phyloP scores from a whole-genome alignment of 495 filamentous ascomycete genomes.

The Penicillium fimorum region DNA sequence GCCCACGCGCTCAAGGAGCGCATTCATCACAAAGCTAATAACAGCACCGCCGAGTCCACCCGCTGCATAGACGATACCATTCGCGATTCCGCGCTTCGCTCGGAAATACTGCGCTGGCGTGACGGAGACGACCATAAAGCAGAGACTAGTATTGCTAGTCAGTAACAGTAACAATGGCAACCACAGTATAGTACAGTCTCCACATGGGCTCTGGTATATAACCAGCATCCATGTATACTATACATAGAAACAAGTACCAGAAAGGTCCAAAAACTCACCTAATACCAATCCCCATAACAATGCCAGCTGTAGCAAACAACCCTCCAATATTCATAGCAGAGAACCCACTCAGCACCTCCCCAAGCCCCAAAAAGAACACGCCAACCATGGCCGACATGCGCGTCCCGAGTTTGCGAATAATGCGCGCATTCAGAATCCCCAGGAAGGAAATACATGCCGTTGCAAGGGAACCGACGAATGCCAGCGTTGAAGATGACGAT shows the following conservation, averaged over 20 bases:
- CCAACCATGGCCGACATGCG: conserved; percentile 45
- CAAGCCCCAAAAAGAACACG: conserved; percentile 44
- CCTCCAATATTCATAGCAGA: conserved; percentile 46
- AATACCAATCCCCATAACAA: conserved; percentile 53
- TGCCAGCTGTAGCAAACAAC: conserved; percentile 55
- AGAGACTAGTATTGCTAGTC: conserved; percentile 21
- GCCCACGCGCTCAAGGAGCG: conserved; percentile 45
- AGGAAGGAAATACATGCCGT: conserved; percentile 48
- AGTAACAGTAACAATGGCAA: conserved; percentile 20
- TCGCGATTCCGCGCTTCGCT: conserved; percentile 53
- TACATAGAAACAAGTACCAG: neutral
- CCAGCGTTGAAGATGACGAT: conserved; percentile 48
- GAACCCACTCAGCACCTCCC: conserved; percentile 52
- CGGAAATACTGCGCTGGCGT: conserved; percentile 57
- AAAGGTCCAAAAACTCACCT: conserved; percentile 13
- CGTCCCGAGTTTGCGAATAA: conserved; percentile 51
- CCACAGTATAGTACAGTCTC: conserved; percentile 23
- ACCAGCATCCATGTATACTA: no score
- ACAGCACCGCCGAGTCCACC: conserved; percentile 55
- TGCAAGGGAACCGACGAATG: conserved; percentile 56
- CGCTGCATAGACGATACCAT: conserved; percentile 54
- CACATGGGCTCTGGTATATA: no score
- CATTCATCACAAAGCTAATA: conserved; percentile 49
- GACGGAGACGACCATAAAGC: conserved; percentile 41
- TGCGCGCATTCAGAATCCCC: conserved; percentile 48